These are phyloP conservation scores for Coemansia reversa DNA, from an alignment of 192 early-diverging fungal genomes.

Conservation along the genomic window DNA sequence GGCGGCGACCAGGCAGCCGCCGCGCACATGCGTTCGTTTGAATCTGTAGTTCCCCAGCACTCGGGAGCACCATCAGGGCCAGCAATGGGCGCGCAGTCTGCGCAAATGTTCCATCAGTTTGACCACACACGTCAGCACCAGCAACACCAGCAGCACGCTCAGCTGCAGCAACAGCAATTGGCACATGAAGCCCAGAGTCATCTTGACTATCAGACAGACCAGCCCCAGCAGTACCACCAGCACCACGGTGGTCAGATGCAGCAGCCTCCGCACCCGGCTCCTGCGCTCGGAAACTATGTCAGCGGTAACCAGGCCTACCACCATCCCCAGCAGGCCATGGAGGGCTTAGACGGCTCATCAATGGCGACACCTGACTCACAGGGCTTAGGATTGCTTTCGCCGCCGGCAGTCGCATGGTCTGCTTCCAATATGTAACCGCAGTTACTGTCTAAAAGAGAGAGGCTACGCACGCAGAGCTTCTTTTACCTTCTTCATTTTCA, in stretches of 20 bases:
- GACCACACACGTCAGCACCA: slow-evolving; percentile 40
- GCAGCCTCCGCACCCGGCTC: slow-evolving; percentile 22
- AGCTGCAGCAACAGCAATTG: slow-evolving; percentile 16
- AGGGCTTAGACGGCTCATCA: slow-evolving; percentile 33
- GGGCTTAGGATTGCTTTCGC: slow-evolving; percentile 46
- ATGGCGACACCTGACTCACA: slow-evolving; percentile 38
- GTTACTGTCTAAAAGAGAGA: slow-evolving; percentile 1
- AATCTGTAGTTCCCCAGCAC: slow-evolving; percentile 37
- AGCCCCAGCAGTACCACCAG: slow-evolving; percentile 36
- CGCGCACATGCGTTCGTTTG: slow-evolving; percentile 44
- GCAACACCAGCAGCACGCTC: slow-evolving; percentile 19
- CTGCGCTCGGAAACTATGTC: slow-evolving; percentile 36
- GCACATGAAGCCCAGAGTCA: slow-evolving; percentile 25
- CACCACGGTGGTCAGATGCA: slow-evolving; percentile 19
- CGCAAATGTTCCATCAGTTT: slow-evolving; percentile 43
- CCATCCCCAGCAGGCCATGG: slow-evolving; percentile 49
- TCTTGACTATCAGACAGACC: slow-evolving; percentile 25
- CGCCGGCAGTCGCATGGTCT: slow-evolving; percentile 51
- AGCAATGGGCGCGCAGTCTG: slow-evolving; percentile 27
- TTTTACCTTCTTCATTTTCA: background rate
- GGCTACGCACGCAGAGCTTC: slow-evolving; percentile 1
- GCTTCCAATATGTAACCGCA: slow-evolving; percentile 41
- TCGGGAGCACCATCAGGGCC: slow-evolving; percentile 23
- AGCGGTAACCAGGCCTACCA: slow-evolving; percentile 42
- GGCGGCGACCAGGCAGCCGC: slow-evolving; percentile 33